A percentile compares a stretch with the other conserved stretches of the same genome.
Conservation (phyloP, 306 rosid species). For the Rosa lucieae region DNA sequence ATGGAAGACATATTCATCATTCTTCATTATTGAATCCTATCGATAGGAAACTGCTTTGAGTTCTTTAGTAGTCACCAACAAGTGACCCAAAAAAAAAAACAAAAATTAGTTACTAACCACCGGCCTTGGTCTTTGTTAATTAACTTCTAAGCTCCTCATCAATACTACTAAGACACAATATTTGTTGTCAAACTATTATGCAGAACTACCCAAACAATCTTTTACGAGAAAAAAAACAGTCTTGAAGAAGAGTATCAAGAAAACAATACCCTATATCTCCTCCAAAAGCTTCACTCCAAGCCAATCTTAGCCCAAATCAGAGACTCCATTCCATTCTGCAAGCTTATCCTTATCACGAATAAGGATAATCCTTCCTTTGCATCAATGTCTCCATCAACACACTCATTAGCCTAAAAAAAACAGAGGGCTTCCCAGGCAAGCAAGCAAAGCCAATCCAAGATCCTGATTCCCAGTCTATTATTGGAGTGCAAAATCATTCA, state of each 20-base stretch:
- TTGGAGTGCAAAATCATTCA: neutral
- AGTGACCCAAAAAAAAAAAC: too few species aligned
- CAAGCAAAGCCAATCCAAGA: neutral
- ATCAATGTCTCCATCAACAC: neutral
- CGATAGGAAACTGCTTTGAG: too few species aligned
- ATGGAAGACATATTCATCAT: too few species aligned
- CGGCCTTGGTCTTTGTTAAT: too few species aligned
- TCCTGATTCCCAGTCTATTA: neutral
- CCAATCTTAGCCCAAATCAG: neutral
- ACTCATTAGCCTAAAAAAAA: neutral
- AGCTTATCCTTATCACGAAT: conserved; percentile 3
- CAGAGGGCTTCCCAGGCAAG: neutral
- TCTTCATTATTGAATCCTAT: too few species aligned
- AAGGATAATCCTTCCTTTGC: neutral
- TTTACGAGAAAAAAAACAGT: neutral
- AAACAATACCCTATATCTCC: too few species aligned
- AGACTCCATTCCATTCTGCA: neutral
- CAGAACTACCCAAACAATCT: neutral
- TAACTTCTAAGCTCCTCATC: too few species aligned
- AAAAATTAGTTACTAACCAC: too few species aligned
- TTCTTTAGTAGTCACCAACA: too few species aligned
- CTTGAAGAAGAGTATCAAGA: neutral
- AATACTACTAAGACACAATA: too few species aligned
- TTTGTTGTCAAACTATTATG: neutral
- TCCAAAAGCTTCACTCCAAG: neutral